Evolutionary conservation across 306 rosid genomes (phyloP).

Genomic region (Cicer cuneatum): DNA sequence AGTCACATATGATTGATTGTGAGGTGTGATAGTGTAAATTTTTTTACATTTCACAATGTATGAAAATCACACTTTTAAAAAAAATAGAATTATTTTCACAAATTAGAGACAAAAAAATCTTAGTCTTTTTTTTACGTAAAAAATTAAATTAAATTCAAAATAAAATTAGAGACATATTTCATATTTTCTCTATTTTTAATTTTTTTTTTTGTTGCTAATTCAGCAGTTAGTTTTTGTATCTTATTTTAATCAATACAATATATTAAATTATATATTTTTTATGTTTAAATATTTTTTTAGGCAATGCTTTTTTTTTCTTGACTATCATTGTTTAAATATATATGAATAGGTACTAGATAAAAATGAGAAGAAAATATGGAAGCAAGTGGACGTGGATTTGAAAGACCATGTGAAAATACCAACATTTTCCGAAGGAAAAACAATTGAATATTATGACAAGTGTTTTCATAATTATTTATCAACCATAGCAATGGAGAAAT

Average conservation of each 20-base stretch:
- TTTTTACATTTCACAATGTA: too few relatives aligned
- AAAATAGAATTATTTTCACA: too few relatives aligned
- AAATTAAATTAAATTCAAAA: too few relatives aligned
- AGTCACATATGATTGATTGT: too few relatives aligned
- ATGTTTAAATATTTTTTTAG: slow-evolving; percentile 53
- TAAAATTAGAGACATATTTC: too few relatives aligned
- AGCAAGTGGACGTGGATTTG: slow-evolving; percentile 53
- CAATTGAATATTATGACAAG: slow-evolving; percentile 44
- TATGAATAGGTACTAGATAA: slow-evolving; percentile 46
- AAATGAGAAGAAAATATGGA: slow-evolving; percentile 59
- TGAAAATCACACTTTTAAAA: too few relatives aligned
- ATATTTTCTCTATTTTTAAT: too few relatives aligned
- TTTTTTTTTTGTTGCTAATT: too few relatives aligned
- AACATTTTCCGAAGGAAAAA: slow-evolving; percentile 33
- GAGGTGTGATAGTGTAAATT: too few relatives aligned
- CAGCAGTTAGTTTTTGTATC: background rate
- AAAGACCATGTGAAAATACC: slow-evolving; percentile 57
- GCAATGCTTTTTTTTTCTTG: background rate
- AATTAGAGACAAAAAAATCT: too few relatives aligned
- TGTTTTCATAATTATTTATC: slow-evolving; percentile 53
- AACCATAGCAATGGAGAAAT: slow-evolving; percentile 40
- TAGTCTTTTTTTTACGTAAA: too few relatives aligned
- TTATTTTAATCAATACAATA: background rate
- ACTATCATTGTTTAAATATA: background rate
- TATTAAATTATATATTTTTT: background rate